A percentile compares a stretch with the other conserved stretches of the same genome.
phyloP scores from a whole-genome alignment of 345 rosid species.

The Eucalyptus tenuipes region DNA sequence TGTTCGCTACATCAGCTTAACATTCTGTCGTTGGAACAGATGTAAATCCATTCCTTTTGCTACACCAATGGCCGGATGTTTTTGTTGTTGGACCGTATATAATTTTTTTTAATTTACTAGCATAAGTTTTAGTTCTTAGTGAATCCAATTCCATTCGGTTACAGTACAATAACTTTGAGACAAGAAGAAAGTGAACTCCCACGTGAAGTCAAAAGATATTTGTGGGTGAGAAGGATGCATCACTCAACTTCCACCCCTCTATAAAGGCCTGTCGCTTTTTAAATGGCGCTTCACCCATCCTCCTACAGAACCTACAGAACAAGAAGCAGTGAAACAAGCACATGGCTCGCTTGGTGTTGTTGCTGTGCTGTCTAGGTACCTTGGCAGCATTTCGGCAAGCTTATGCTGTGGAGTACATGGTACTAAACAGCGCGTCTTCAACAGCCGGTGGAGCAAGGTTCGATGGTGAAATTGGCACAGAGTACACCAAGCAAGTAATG shows the following conservation, averaged over 20 bases:
- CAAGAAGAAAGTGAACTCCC: neutral
- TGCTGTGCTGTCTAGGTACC: neutral
- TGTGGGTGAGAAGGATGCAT: no score
- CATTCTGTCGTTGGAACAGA: neutral
- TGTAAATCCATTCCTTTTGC: neutral
- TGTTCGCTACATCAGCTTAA: neutral
- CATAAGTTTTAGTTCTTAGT: neutral
- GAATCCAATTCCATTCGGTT: no score
- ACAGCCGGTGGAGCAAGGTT: constrained; percentile 11
- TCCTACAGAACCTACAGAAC: neutral
- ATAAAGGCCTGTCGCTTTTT: neutral
- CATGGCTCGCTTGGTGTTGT: neutral
- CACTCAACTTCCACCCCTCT: neutral
- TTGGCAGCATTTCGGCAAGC: neutral
- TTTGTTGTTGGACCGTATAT: neutral
- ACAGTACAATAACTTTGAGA: no score
- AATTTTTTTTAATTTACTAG: neutral
- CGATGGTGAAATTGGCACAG: neutral
- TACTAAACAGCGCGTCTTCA: neutral
- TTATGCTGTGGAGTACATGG: neutral
- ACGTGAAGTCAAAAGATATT: neutral
- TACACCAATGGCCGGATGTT: neutral
- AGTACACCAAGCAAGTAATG: constrained; percentile 1
- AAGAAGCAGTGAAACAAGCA: neutral
- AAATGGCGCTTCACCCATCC: neutral